These are phyloP conservation scores for Heliocybe sulcata DNA, from an alignment of 1,284 basidiomycete species.

Conservation along the genomic window DNA sequence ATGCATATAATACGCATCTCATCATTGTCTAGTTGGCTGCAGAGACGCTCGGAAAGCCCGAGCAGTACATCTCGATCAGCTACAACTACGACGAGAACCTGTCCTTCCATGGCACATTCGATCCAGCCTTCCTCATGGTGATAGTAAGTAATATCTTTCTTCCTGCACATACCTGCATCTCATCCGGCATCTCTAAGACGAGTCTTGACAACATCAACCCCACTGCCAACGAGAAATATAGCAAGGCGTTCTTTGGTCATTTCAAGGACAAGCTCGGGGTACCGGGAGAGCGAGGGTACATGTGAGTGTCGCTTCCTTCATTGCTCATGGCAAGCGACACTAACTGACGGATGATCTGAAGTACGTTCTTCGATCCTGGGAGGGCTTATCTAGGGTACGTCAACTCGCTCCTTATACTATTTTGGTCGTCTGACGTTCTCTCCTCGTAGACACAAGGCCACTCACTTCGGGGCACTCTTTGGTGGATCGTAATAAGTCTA, in stretches of 20 bases:
- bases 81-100: conserved; percentile 50
- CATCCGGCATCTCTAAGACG: conserved; percentile 24
- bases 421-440: background rate
- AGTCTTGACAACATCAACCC: conserved; percentile 50
- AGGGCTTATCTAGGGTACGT: conserved; percentile 9
- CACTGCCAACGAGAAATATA: conserved; percentile 42
- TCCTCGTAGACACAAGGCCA: background rate
- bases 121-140: conserved; percentile 51
- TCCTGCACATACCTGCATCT: background rate
- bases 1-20: background rate
- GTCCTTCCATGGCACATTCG: conserved; percentile 51
- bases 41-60: conserved; percentile 44
- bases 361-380: conserved; percentile 16
- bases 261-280: conserved; percentile 45
- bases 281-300: conserved; percentile 47
- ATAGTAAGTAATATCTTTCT: conserved; percentile 33
- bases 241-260: conserved; percentile 44
- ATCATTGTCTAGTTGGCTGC: conserved; percentile 36
- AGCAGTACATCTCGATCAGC: conserved; percentile 41
- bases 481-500: background rate
- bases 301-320: conserved; percentile 29
- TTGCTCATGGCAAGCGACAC: conserved; percentile 7
- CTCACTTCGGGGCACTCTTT: background rate
- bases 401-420: background rate
- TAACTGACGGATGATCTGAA: conserved; percentile 23